These are phyloP conservation scores for Rhexocercosporidium sp. DNA, from an alignment of 2,329 filamentous ascomycete species.

Conservation along the genomic window DNA sequence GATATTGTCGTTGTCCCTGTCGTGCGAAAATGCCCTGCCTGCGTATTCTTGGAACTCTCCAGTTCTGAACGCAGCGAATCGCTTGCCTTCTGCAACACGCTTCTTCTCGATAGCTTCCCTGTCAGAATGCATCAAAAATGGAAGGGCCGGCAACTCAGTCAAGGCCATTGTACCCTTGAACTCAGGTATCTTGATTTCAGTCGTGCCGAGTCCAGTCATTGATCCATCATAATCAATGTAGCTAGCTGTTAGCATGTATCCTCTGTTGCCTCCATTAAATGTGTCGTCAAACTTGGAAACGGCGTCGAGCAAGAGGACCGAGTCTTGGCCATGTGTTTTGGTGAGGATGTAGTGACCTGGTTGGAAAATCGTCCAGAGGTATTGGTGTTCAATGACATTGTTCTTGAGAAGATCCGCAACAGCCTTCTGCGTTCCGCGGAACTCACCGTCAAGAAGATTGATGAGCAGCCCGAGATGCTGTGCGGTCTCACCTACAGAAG, in stretches of 20 bases:
- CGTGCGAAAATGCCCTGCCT: conserved; percentile 1
- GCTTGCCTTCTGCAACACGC: conserved; percentile 47
- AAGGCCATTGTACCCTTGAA: conserved; percentile 53
- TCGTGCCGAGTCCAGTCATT: conserved; percentile 15
- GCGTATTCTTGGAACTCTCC: conserved; percentile 16
- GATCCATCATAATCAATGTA: conserved; percentile 17
- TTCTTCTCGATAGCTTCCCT: conserved; percentile 41
- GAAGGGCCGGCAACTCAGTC: conserved; percentile 49
- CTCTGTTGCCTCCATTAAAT: neutral
- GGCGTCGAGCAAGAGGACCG: conserved; percentile 3
- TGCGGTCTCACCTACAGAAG: conserved; percentile 31
- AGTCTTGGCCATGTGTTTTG: conserved; percentile 24
- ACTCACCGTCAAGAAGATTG: conserved; percentile 40
- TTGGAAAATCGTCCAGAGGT: conserved; percentile 47
- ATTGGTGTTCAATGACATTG: conserved; percentile 48
- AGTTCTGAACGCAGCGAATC: conserved; percentile 46
- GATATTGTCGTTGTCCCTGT: neutral
- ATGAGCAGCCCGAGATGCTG: conserved; percentile 43
- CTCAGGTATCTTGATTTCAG: conserved; percentile 13
- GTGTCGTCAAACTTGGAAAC: conserved; percentile 15
- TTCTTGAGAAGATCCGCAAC: conserved; percentile 43
- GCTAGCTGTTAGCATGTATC: conserved; percentile 7
- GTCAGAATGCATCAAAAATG: conserved; percentile 49
- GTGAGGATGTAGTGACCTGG: conserved; percentile 29
- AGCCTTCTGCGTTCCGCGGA: conserved; percentile 25